Base-by-base conservation (phyloP, 371 early-diverging fungal genomes). In the Mucor irregularis region DNA sequence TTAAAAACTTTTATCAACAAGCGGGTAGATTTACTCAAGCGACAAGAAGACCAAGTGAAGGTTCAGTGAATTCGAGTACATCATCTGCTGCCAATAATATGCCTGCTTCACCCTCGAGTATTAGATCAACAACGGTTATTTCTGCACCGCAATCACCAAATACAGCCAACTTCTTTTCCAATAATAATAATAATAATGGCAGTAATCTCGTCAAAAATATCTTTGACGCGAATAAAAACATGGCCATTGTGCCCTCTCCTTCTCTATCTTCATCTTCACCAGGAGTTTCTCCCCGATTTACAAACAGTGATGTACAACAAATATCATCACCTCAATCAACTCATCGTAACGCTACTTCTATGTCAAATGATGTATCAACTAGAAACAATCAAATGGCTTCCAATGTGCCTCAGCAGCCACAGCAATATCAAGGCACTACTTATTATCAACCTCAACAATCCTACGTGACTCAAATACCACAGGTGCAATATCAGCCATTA, bases 1-100 rank as follows among this genome's bases (percentile, higher is more conserved):
- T 64, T 31, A 47, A 28, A 35, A 48, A 54, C 22, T 58, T 45
- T 28, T 48, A 57, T 29, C 24, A 54, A 16, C 61, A 61, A 22
- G 33, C 64, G 10, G 28, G 43, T 24, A 43, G 42, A 8, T 9
- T 17, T 9, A 30, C 40, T 9, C 28, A 50, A 21, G 51, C 42
- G n/a, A n/a, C n/a, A 19, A 31, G 49, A 49, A 61, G 46, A 25
- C 38, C 44, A 5, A 58, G 50, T 30, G 51, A 46, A 49, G 25
- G 33, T 34, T 22, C 53, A 16, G 3, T 51, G 16, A 17, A 53
- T 0, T 42, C 55, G 11, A 35, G 10, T 8, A 37, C 38, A 9
- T 43, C 61, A 29, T n/a, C 51, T 13, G 14, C 53, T n/a, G 10
- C 51, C 11, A 29, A 38, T 4, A 35, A 38, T 13, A 33, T 10